Evolutionary conservation across 345 rosid genomes (phyloP), one percentile per base, ranked within the genome.

Genomic region (Eutrema yunnanense): DNA sequence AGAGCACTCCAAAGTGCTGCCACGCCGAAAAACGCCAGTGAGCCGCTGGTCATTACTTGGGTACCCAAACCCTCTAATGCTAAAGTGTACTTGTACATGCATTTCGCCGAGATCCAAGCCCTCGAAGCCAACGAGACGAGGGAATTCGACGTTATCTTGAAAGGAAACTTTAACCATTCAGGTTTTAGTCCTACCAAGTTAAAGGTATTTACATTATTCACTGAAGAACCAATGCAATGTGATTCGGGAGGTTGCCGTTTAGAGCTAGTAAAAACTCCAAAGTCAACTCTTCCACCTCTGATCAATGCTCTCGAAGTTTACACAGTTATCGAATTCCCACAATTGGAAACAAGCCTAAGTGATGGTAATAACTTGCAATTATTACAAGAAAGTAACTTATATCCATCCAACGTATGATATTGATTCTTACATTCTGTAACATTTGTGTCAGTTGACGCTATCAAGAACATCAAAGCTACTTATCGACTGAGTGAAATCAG

Each of bases 381-480:
- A 34, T n/a, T 56, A 34, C 43, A 36, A 57, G 13, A 16, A 36
- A 14, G 27, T 14, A n/a, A 16, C 26, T 16, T 58, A 37, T 57
- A 16, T 57, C 36, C 6, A 8, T 12, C 6, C 48, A 2, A 22
- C 26, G 8, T 41, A 61, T 33, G 29, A 42, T 41, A 37, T n/a
- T 62, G 16, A 27, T 30, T 11, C 9, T 19, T 56, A 8, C 52
- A 14, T 57, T 19, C 9, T 9, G 4, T 37, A 36, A 34, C 4
- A 36, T 44, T 26, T 62, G 33, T 62, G 12, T 59, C 30, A 59
- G 65, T 59, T 59, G 14, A 19, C 16, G 82, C 86, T 9, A 73
- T 88, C 3, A 73, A 11, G 50, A 69, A 67, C 32, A 82, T 86
- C 69, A 83, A 82, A 75, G 68, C 76, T n/a, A 29, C 53, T 0